Conservation (phyloP, 805 yeast species). For the Sugiyamaella americana region DNA sequence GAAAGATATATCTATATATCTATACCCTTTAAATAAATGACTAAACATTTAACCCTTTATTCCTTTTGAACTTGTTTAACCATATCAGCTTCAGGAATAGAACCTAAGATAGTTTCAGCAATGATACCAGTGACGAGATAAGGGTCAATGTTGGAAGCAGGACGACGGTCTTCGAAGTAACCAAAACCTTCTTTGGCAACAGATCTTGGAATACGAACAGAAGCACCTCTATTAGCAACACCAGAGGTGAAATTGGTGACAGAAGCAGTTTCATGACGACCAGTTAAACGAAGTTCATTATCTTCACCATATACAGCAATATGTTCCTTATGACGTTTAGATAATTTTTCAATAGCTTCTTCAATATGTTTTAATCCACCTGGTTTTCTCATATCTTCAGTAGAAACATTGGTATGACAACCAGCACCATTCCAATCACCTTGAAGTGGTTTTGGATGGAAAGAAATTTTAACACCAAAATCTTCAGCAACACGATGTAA, state of each 20-base stretch:
- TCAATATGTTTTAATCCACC: conserved; percentile 97
- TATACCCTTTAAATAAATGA: too few species aligned
- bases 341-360: conserved; percentile 84
- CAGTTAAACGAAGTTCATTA: conserved; percentile 92
- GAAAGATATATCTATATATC: neutral
- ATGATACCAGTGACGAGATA: conserved; percentile 97
- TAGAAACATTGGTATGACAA: conserved; percentile 98
- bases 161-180: conserved; percentile 99
- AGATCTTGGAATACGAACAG: conserved; percentile 97
- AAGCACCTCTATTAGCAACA: conserved; percentile 99
- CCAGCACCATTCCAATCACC: conserved; percentile 99
- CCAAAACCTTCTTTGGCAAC: conserved; percentile 98
- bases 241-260: conserved; percentile 88
- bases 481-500: conserved; percentile 96
- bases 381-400: conserved; percentile 80
- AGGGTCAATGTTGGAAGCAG: conserved; percentile 99
- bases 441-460: conserved; percentile 98
- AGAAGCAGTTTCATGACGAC: conserved; percentile 97
- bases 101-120: conserved; percentile 94
- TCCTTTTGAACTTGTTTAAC: conserved; percentile 49
- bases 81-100: conserved; percentile 93
- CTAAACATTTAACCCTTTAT: neutral
- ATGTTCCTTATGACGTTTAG: conserved; percentile 96
- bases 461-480: conserved; percentile 95
- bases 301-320: conserved; percentile 92